phyloP scores from a whole-genome alignment of 306 rosid genomes.

The Malus sieversii region DNA sequence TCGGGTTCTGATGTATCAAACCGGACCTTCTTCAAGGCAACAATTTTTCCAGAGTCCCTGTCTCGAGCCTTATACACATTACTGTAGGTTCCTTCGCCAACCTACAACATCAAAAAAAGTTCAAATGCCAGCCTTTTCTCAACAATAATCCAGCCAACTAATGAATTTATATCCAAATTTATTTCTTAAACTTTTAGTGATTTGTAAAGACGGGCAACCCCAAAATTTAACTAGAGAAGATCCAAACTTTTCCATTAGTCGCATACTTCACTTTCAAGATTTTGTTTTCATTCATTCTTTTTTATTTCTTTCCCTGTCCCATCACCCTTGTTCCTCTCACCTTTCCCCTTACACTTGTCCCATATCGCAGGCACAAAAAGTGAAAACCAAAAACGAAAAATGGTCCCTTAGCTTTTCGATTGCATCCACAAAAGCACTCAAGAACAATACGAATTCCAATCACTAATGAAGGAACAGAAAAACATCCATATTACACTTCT shows the following conservation, averaged over 20 bases:
- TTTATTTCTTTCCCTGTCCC: no score
- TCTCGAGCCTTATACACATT: constrained; percentile 92
- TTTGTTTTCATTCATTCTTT: no score
- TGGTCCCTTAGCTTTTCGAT: background rate
- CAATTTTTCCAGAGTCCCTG: constrained; percentile 59
- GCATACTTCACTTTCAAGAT: background rate
- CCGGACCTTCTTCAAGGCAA: constrained; percentile 80
- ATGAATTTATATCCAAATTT: background rate
- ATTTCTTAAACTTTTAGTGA: background rate
- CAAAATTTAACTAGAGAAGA: background rate
- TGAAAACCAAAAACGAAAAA: background rate
- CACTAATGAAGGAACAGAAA: background rate
- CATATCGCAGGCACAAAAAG: background rate
- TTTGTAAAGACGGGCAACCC: background rate
- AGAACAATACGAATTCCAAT: background rate
- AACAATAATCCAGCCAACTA: background rate
- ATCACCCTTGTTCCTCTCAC: no score
- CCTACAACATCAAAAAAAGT: constrained; percentile 37
- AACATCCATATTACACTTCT: background rate
- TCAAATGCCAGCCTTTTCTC: background rate
- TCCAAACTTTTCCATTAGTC: background rate
- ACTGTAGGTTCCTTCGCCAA: constrained; percentile 98
- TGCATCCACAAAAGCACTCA: background rate
- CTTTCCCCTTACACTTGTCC: no score
- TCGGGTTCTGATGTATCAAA: constrained; percentile 78